A percentile compares a stretch with the other conserved stretches of the same genome.
Evolutionary conservation across 2,329 filamentous ascomycete genomes (phyloP).

Genomic region (Fusarium neocosmosporiellum): DNA sequence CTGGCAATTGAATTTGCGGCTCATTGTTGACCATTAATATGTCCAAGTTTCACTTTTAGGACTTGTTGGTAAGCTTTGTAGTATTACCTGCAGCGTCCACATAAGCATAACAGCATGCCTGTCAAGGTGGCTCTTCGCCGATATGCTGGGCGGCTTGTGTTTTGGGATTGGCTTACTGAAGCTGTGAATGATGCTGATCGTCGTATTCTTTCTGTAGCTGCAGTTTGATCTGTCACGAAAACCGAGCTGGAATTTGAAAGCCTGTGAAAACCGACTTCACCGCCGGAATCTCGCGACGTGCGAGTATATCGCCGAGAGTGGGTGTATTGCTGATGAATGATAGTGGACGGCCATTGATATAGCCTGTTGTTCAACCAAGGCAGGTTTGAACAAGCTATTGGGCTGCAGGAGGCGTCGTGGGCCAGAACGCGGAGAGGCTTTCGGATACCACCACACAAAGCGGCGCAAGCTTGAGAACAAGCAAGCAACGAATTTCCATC

Average conservation of each 20-base stretch:
- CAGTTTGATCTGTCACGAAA: not conserved
- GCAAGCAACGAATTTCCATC: slow-evolving; percentile 31
- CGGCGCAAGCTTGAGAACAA: slow-evolving; percentile 6
- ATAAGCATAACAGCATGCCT: not conserved
- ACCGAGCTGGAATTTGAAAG: slow-evolving; percentile 10
- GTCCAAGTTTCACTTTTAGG: not conserved
- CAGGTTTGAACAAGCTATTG: slow-evolving; percentile 21
- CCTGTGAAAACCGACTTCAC: slow-evolving; percentile 29
- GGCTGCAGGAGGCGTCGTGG: slow-evolving; percentile 28
- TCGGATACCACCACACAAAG: slow-evolving; percentile 16
- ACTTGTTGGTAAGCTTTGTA: not conserved
- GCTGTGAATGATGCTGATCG: slow-evolving; percentile 11
- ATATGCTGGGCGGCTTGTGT: not conserved
- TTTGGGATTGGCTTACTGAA: not conserved
- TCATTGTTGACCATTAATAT: slow-evolving; percentile 4
- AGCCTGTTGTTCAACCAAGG: slow-evolving; percentile 4
- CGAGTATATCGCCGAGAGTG: slow-evolving; percentile 22
- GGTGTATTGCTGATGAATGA: slow-evolving; percentile 35
- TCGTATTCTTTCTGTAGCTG: slow-evolving; percentile 6
- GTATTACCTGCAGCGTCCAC: not conserved
- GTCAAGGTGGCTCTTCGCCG: not conserved
- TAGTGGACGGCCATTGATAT: slow-evolving; percentile 20
- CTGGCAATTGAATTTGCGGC: slow-evolving; percentile 7
- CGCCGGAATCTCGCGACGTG: slow-evolving; percentile 38
- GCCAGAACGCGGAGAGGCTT: slow-evolving; percentile 26